Conservation (phyloP, 2,329 filamentous ascomycete species). For the Fusarium newnesense region DNA sequence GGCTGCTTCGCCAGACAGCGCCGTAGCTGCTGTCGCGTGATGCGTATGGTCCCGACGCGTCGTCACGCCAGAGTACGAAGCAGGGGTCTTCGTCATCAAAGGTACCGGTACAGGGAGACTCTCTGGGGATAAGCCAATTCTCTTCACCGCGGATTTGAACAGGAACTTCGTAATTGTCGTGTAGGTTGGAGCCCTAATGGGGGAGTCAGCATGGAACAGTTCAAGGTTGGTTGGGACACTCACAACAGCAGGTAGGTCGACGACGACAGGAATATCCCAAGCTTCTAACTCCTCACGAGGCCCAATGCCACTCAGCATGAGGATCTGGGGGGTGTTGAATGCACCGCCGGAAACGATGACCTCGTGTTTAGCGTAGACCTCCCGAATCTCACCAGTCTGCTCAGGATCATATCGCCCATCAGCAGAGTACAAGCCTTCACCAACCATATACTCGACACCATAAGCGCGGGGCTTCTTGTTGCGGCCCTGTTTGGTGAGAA, state of each 20-base stretch:
- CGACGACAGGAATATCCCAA: neutral
- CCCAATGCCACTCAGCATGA: neutral
- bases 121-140: neutral
- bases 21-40: neutral
- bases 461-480: neutral
- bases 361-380: neutral
- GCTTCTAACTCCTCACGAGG: neutral
- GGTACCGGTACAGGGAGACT: neutral
- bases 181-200: neutral
- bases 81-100: neutral
- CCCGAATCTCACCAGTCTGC: neutral
- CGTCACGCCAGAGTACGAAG: neutral
- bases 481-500: neutral
- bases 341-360: neutral
- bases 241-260: neutral
- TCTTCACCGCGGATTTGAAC: neutral
- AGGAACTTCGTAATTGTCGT: neutral
- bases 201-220: rapidly evolving
- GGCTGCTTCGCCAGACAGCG: neutral
- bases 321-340: conserved; percentile 2
- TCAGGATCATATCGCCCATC: conserved; percentile 1
- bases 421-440: neutral
- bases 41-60: neutral
- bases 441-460: conserved; percentile 13
- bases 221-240: rapidly evolving